Evolutionary conservation across 2,329 filamentous ascomycete species (phyloP).

Genomic region (Pestalotiopsis fici): DNA sequence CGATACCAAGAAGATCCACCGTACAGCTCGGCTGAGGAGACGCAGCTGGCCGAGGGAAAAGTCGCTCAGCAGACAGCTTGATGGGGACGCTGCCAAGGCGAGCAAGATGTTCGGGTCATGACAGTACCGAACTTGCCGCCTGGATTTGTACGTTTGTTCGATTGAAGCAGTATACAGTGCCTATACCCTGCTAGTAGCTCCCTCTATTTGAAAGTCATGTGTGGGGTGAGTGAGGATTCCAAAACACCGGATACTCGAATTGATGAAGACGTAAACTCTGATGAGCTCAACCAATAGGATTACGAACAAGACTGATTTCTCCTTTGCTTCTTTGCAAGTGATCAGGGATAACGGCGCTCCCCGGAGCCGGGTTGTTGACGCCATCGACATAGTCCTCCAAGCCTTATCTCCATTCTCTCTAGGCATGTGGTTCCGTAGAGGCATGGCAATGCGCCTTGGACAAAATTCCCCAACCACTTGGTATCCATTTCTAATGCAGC

Average conservation of each 20-base stretch:
- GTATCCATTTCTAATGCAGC: not conserved
- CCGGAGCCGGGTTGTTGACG: not conserved
- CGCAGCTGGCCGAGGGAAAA: not conserved
- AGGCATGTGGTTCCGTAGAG: not conserved
- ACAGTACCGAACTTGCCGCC: not conserved
- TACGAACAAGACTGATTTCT: not conserved
- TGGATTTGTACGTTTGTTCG: not conserved
- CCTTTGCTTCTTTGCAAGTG: not conserved
- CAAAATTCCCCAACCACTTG: not conserved
- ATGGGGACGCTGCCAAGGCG: not conserved
- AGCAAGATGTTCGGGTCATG: not conserved
- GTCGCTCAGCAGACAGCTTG: not conserved
- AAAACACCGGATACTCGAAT: not conserved
- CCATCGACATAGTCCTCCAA: not conserved
- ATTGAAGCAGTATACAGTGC: not conserved
- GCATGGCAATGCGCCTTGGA: not conserved
- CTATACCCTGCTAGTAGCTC: not conserved
- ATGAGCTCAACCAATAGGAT: not conserved
- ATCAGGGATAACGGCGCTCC: not conserved
- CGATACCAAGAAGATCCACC: slow-evolving; percentile 57
- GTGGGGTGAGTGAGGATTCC: not conserved
- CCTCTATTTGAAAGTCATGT: not conserved
- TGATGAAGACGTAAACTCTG: not conserved
- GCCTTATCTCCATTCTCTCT: not conserved
- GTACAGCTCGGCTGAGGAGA: slow-evolving; percentile 16